These are phyloP conservation scores for Achlya hypogyna DNA, from an alignment of 352 stramenopile species.

Conservation along the genomic window DNA sequence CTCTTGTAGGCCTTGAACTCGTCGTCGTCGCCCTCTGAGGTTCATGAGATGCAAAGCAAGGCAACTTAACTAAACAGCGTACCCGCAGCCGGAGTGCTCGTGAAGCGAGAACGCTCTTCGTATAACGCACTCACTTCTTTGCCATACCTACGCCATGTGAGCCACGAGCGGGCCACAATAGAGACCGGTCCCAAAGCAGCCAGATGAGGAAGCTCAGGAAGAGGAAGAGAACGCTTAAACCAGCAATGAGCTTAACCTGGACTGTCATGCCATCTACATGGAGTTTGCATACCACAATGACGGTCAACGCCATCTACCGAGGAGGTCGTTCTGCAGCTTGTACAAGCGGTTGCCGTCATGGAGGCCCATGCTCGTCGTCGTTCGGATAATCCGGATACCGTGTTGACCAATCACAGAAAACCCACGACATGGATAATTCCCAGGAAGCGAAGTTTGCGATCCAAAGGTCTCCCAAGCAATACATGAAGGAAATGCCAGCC, in stretches of 20 bases:
- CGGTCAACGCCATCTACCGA: neutral
- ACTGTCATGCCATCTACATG: conserved; percentile 4
- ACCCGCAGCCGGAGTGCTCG: neutral
- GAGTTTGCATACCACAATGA: neutral
- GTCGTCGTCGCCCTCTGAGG: conserved; percentile 25
- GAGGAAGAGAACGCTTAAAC: conserved; percentile 52
- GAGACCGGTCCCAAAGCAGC: conserved; percentile 75
- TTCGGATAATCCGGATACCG: neutral
- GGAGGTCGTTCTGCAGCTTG: neutral
- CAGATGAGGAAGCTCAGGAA: conserved; percentile 76
- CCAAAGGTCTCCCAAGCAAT: too few species aligned
- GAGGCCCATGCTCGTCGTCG: neutral
- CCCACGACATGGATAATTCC: too few species aligned
- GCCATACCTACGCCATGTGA: conserved; percentile 24
- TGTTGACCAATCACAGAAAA: neutral
- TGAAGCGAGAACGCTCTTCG: conserved; percentile 15
- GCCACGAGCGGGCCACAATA: neutral
- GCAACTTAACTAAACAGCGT: too few species aligned
- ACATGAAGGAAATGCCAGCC: too few species aligned
- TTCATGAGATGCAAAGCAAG: neutral
- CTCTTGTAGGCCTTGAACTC: conserved; percentile 82
- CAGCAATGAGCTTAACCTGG: conserved; percentile 60
- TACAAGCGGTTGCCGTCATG: neutral
- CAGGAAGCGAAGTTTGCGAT: too few species aligned
- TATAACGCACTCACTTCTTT: conserved; percentile 80